phyloP scores from a whole-genome alignment of 768 basidiomycete genomes.

The Mycena galericulata region DNA sequence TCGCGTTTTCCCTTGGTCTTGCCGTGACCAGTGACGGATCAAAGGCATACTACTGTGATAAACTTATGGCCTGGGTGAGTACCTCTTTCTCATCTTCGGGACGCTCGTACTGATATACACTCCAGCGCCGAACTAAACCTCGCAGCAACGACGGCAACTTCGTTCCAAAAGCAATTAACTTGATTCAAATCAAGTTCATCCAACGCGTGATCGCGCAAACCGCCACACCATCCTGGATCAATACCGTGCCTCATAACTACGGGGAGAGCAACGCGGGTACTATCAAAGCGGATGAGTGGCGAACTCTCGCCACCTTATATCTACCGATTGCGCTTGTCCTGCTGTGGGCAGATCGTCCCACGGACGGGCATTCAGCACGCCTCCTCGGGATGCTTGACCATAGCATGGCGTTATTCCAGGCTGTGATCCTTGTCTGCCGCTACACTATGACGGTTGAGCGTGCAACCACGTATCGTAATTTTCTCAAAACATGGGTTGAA shows the following conservation, averaged over 20 bases:
- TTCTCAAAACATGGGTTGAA: conserved; percentile 42
- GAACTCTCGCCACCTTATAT: conserved; percentile 35
- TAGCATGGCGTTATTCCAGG: conserved; percentile 44
- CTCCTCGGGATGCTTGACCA: conserved; percentile 40
- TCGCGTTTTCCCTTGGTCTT: conserved; percentile 23
- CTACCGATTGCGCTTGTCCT: conserved; percentile 43
- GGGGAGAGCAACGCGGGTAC: conserved; percentile 39
- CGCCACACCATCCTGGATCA: conserved; percentile 31
- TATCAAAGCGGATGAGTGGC: conserved; percentile 49
- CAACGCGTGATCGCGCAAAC: conserved; percentile 27
- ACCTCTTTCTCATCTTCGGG: conserved; percentile 6
- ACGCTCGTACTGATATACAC: conserved; percentile 9
- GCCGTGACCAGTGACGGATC: not conserved
- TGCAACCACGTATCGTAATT: conserved; percentile 27
- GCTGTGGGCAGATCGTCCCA: conserved; percentile 34
- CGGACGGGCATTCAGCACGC: conserved; percentile 17
- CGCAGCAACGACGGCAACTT: conserved; percentile 7
- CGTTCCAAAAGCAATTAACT: conserved; percentile 28
- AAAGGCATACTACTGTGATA: conserved; percentile 23
- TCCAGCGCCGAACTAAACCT: conserved; percentile 31
- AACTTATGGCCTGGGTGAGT: conserved; percentile 32
- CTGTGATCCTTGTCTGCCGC: conserved; percentile 38
- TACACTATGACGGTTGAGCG: conserved; percentile 33
- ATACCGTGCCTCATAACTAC: conserved; percentile 37
- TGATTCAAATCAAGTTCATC: conserved; percentile 31